phyloP scores from a whole-genome alignment of 805 yeast genomes.

The Saturnispora silvae region DNA sequence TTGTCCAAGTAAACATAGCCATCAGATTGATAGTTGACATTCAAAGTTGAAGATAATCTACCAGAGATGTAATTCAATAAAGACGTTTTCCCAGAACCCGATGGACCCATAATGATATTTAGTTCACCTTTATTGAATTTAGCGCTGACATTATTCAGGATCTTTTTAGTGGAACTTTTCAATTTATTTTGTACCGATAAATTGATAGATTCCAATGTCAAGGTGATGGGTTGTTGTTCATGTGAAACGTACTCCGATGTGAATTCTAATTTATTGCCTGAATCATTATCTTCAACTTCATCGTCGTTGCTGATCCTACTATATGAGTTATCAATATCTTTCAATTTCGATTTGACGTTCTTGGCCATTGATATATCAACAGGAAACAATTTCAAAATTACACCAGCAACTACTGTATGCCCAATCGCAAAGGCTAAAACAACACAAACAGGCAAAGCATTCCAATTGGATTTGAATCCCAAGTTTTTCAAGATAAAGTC shows the following conservation, averaged over 20 bases:
- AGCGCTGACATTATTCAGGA: conserved; percentile 40
- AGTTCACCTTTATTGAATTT: conserved; percentile 43
- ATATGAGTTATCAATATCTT: conserved; percentile 13
- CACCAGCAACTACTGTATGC: conserved; percentile 37
- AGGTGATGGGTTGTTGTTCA: conserved; percentile 7
- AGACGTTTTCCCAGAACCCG: conserved; percentile 72
- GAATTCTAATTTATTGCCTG: background rate
- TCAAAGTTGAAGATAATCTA: conserved; percentile 32
- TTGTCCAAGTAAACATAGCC: conserved; percentile 39
- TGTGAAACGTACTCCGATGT: too few species aligned
- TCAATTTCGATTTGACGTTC: conserved; percentile 14
- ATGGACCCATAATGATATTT: conserved; percentile 73
- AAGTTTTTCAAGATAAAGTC: conserved; percentile 38
- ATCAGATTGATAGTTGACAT: conserved; percentile 20
- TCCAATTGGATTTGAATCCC: conserved; percentile 60
- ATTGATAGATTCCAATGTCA: conserved; percentile 16
- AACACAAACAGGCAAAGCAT: conserved; percentile 51
- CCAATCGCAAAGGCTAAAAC: conserved; percentile 50
- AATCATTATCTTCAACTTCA: background rate
- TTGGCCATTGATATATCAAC: conserved; percentile 44
- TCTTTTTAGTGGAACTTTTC: conserved; percentile 18
- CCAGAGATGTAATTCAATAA: conserved; percentile 53
- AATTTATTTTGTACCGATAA: conserved; percentile 18
- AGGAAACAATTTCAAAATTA: conserved; percentile 37
- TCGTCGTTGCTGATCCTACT: conserved; percentile 6